Conservation (phyloP, 2,329 filamentous ascomycete species). For the Cladorrhinum sp. region DNA sequence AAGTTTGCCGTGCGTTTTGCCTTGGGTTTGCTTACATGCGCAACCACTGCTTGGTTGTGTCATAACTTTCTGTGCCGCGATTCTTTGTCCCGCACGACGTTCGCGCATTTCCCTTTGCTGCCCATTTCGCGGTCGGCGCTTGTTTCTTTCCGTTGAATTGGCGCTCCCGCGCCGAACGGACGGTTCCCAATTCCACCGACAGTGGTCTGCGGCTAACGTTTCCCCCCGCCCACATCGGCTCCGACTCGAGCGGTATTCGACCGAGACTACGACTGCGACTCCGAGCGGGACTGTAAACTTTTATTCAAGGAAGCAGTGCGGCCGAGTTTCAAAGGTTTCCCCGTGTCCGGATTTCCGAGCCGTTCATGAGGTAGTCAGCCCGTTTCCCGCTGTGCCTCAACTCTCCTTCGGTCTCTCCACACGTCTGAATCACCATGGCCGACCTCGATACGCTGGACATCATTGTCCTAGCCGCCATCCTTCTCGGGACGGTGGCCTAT, state of each 20-base stretch:
- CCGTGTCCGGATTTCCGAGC: slow-evolving; percentile 10
- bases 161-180: slow-evolving; percentile 9
- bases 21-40: neutral
- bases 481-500: slow-evolving; percentile 87
- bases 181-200: slow-evolving; percentile 7
- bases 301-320: neutral
- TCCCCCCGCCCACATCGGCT: slow-evolving; percentile 15
- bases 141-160: slow-evolving; percentile 7
- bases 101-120: neutral
- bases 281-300: neutral
- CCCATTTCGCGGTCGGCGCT: neutral
- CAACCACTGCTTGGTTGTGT: neutral
- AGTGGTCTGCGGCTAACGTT: slow-evolving; percentile 18
- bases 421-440: slow-evolving; percentile 60
- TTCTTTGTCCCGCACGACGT: neutral
- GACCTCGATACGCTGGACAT: slow-evolving; percentile 96
- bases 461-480: slow-evolving; percentile 79
- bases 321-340: neutral
- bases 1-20: neutral
- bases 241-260: slow-evolving; percentile 12
- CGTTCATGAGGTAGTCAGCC: neutral
- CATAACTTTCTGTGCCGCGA: neutral
- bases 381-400: neutral
- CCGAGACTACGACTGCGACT: slow-evolving; percentile 1
- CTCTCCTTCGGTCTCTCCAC: neutral